Base-by-base conservation (phyloP, 148 eudicot genomes). In the Silene uniflora region DNA sequence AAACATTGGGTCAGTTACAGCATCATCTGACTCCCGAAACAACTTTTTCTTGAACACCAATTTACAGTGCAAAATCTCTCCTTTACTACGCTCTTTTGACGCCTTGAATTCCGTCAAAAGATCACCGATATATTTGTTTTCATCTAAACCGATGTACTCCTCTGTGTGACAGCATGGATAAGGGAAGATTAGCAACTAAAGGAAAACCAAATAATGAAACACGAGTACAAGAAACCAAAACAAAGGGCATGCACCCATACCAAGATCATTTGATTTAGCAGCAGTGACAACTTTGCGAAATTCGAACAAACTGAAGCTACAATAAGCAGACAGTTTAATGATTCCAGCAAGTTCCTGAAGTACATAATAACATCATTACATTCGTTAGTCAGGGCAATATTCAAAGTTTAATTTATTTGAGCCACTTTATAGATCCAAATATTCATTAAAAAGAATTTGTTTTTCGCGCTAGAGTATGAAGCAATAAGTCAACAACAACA, bases 21-120 rank as follows among this genome's bases (percentile, higher is more conserved):
- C 89, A 83, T 96, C 99, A 86, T 96, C 99, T 29, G 98, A 89
- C 81, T 96, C 99, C 67, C 99, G 89, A 80, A 96, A 96, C 58
- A 92, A 83, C 88, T 89, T 96, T 80, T 93, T 92, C 80, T 96
- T 92, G 76, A 96, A 96, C 65, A 88, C 93, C 82, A 96, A 76
- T 75, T 96, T 96, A 83, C 91, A 96, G 74, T 96, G 99, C 83
- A 92, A 85, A 61, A 91, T 89, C 76, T 96, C 99, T 76, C 99
- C 99, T 80, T 93, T 96, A 82, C 91, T 91, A 24, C 98, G 89
- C 70, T 96, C 98, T 82, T 96, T 96, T 61, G 97, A 87, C 66
- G 97, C 89, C 82, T 92, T 96, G 80, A 96, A 96, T 72, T 96
- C 99, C 64, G 97, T 86, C 63, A 96, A 88, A 71, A 96, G 84